A percentile compares a stretch with the other conserved stretches of the same genome.
phyloP scores from a whole-genome alignment of 345 rosid species.

The Lepidium sativum region DNA sequence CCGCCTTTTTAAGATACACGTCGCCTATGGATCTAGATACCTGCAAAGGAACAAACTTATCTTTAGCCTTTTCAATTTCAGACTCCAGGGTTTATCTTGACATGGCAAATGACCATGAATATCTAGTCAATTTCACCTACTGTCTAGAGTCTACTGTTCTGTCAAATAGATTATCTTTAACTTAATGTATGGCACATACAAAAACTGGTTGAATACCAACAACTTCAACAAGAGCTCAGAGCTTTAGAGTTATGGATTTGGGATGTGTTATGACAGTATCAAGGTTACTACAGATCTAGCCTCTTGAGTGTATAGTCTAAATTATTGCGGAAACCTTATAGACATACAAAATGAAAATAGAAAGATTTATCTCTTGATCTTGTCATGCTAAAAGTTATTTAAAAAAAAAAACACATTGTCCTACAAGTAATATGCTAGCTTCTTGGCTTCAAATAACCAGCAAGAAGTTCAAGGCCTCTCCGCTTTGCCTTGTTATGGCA shows the following conservation, averaged over 20 bases:
- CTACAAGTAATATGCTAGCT: background rate
- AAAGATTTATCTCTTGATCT: background rate
- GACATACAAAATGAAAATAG: background rate
- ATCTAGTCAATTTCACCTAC: background rate
- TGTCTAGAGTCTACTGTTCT: background rate
- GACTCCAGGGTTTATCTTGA: background rate
- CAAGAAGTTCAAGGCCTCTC: background rate
- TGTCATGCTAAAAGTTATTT: background rate
- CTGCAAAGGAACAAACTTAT: conserved; percentile 33
- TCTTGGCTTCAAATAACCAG: conserved; percentile 1
- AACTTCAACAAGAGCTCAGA: background rate
- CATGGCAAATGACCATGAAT: background rate
- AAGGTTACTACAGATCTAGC: background rate
- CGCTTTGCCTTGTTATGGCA: background rate
- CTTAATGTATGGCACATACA: background rate
- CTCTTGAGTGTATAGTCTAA: background rate
- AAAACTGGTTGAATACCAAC: background rate
- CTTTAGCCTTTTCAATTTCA: background rate
- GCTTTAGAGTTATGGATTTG: background rate
- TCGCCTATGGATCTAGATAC: conserved; percentile 93
- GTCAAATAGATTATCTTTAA: background rate
- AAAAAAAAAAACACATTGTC: background rate
- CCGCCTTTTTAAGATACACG: conserved; percentile 75
- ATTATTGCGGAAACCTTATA: background rate
- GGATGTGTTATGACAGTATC: background rate